Evolutionary conservation across 2,329 filamentous ascomycete species (phyloP).

Genomic region (Cryphonectria naterciae): DNA sequence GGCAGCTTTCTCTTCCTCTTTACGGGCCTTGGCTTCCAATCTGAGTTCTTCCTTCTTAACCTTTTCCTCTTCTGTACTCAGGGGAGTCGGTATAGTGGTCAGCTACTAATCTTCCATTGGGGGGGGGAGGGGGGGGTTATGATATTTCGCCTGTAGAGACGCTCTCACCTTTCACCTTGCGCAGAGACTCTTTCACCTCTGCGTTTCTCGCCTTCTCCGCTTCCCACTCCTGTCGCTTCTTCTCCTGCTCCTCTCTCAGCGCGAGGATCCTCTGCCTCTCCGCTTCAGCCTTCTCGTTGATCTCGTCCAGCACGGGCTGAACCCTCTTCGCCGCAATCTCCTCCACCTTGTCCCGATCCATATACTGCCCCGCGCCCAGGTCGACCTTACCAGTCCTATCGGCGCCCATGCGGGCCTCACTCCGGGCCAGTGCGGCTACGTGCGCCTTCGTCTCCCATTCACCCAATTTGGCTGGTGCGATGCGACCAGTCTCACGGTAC

Average conservation of each 20-base stretch:
- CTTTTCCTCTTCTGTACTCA: slow-evolving; percentile 60
- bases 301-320: slow-evolving; percentile 83
- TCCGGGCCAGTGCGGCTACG: slow-evolving; percentile 68
- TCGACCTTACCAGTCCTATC: slow-evolving; percentile 62
- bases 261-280: slow-evolving; percentile 70
- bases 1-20: slow-evolving; percentile 49
- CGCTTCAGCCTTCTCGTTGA: slow-evolving; percentile 75
- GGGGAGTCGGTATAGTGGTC: not conserved
- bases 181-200: slow-evolving; percentile 36
- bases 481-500: slow-evolving; percentile 74
- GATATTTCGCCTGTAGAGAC: too few relatives aligned
- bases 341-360: slow-evolving; percentile 78
- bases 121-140: too few relatives aligned
- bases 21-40: slow-evolving; percentile 61
- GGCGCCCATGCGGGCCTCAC: slow-evolving; percentile 58
- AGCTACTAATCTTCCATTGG: not conserved
- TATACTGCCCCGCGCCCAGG: slow-evolving; percentile 79
- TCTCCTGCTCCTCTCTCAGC: slow-evolving; percentile 65
- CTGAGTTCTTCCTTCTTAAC: slow-evolving; percentile 67
- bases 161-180: slow-evolving; percentile 48
- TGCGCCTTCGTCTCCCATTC: slow-evolving; percentile 82
- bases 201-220: slow-evolving; percentile 54
- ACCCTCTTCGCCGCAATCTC: slow-evolving; percentile 76
- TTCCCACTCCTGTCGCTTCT: slow-evolving; percentile 63
- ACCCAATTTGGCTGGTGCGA: slow-evolving; percentile 68